These are phyloP conservation scores for Ganoderma lucidum DNA, from an alignment of 1,284 basidiomycete genomes.

Conservation along the genomic window DNA sequence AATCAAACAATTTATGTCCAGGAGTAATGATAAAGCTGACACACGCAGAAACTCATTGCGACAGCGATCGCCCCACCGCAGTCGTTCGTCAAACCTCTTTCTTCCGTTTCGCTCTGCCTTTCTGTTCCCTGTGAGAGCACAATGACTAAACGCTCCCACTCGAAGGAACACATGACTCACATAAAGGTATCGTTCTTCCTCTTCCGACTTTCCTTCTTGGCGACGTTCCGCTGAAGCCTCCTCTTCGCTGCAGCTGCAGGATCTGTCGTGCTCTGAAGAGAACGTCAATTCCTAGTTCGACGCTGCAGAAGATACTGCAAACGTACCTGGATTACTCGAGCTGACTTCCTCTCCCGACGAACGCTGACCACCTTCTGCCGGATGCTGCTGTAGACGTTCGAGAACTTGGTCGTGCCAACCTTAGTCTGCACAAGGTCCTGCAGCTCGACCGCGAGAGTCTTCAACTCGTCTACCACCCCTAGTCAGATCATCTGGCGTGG, in stretches of 20 bases:
- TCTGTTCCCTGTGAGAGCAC: conserved; percentile 35
- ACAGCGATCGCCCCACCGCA: no score
- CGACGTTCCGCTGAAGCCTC: conserved; percentile 69
- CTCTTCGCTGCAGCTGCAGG: conserved; percentile 83
- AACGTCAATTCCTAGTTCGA: conserved; percentile 9
- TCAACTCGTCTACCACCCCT: conserved; percentile 78
- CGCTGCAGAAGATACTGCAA: background rate
- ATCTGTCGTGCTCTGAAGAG: conserved; percentile 63
- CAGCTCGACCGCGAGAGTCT: conserved; percentile 84
- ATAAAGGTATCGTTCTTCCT: conserved; percentile 70
- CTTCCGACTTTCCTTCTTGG: conserved; percentile 87
- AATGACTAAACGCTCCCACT: conserved; percentile 2
- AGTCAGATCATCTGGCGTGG: conserved; percentile 1
- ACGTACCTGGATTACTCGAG: conserved; percentile 66
- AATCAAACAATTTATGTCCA: no score
- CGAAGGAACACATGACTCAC: conserved; percentile 47
- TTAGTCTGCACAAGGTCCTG: conserved; percentile 89
- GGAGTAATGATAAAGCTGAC: no score
- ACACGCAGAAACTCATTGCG: no score
- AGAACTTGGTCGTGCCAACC: conserved; percentile 87
- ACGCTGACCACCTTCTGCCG: conserved; percentile 76
- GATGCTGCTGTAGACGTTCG: conserved; percentile 81
- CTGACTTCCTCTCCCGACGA: conserved; percentile 77
- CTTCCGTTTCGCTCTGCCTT: conserved; percentile 38
- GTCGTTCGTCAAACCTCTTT: conserved; percentile 27